Evolutionary conservation across 2,329 filamentous ascomycete genomes (phyloP).

Genomic region (Colletotrichum cuscutae): DNA sequence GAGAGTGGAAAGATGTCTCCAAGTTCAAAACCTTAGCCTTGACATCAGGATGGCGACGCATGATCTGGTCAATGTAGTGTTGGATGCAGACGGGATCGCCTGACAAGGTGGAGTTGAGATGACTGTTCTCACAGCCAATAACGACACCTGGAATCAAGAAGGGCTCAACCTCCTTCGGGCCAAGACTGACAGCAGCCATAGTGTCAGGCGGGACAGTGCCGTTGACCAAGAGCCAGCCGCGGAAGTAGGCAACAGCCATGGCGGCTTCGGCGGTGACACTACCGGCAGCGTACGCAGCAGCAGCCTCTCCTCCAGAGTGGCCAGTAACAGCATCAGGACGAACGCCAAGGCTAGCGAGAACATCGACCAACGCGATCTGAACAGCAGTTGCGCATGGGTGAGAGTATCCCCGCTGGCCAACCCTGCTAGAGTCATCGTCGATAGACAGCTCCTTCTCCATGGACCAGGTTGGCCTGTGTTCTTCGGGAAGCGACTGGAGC

Average conservation of each 20-base stretch:
- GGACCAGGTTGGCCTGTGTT: constrained; percentile 36
- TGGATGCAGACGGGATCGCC: constrained; percentile 39
- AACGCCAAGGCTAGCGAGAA: constrained; percentile 46
- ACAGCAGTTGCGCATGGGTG: constrained; percentile 46
- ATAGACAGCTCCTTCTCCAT: constrained; percentile 41
- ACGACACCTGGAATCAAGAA: constrained; percentile 42
- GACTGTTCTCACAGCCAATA: constrained; percentile 45
- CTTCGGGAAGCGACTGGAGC: constrained; percentile 17
- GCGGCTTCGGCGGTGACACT: constrained; percentile 47
- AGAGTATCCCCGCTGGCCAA: constrained; percentile 36
- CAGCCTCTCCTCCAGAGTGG: constrained; percentile 57
- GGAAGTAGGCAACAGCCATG: constrained; percentile 50
- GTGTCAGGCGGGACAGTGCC: constrained; percentile 40
- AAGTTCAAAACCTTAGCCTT: constrained; percentile 48
- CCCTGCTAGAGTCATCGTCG: constrained; percentile 37
- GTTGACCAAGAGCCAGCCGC: constrained; percentile 44
- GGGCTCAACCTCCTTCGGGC: constrained; percentile 40
- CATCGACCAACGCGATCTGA: constrained; percentile 53
- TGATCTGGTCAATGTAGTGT: constrained; percentile 41
- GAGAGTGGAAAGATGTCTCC: constrained; percentile 55
- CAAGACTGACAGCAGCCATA: constrained; percentile 54
- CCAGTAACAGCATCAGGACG: constrained; percentile 49
- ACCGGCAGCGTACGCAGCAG: constrained; percentile 54
- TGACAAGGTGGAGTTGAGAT: constrained; percentile 42
- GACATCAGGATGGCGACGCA: constrained; percentile 41